Evolutionary conservation across 225 moss, liverwort and hornwort genomes (phyloP), one percentile per base, ranked within the genome.

Genomic region (Thuidium tamariscinum): DNA sequence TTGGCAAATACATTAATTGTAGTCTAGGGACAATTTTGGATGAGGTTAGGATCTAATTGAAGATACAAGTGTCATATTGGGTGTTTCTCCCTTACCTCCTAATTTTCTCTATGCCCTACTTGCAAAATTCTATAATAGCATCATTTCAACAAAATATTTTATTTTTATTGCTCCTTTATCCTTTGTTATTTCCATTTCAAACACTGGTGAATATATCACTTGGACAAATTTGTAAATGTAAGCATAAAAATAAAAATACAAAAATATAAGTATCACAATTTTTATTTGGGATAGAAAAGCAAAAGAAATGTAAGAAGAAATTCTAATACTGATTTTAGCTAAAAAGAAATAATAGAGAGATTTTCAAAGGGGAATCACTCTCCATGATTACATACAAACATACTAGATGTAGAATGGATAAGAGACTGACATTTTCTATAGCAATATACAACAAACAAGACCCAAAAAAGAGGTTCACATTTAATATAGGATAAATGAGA

Each of bases 391-490:
- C 17, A 29, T 0, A 10, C 10, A 30, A 44, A 29, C 9, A 71
- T 27, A 46, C 29, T 44, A 71, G 10, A 29, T 29, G 16, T 29
- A 46, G 2, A 30, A 29, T 29, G 29, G 29, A 46, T 17, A 46
- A 34, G 8, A 51, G 5, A 13, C 1, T 2, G 0, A 21, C 1
- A 0, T 34, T 20, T 51, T 34, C 4, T 1, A 2, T 20, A 20
- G 7, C 5, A 21, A 34, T 13, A 21, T 74, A 8, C 34, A 51
- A 20, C 1, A 74, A 44, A 34, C 0, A 21, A 51, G 7, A 74
- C 0, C 1, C 1, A 20, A 29, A 17, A 0, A 51, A 8, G 4
- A 20, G 1, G 7, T 0, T 1, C 0, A 5, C 1, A 1, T 34
- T 0, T 49, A 8, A 1, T 7, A 21, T 32, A 74, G 13, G 8